Evolutionary conservation across 176 grass and related monocot genomes (phyloP), one percentile per base, ranked within the genome.

Genomic region (Dactylis glomerata): DNA sequence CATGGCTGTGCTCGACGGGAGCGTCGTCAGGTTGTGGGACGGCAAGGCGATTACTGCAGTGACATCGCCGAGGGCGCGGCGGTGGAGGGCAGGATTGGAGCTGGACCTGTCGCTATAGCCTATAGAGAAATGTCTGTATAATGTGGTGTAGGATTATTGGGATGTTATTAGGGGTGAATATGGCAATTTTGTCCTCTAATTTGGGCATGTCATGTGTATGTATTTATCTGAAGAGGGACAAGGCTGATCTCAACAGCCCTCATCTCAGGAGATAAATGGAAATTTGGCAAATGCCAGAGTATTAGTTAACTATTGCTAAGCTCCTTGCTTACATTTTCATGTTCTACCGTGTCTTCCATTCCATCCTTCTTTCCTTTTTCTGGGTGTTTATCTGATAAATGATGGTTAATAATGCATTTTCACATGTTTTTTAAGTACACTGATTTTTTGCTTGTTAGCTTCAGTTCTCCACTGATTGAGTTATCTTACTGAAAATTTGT

Each of bases 11-110:
- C 79, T 95, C 16, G 88, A 92, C 63, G 93, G 93, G 58, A 90
- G 85, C 70, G 85, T 95, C 30, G 90, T 92, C 1, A 66, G 76
- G 50, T 82, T 95, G 63, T 94, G 92, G 93, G 80, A 92, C 82
- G 78, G 84, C 70, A 71, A 90, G 59, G 78, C 78, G 15, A 82
- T 61, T 20, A 7, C 34, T 10, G 31, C 44, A 40, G 45, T 5
- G 70, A 81, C 76, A 12, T 77, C 79, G 20, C 27, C 66, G 40
- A 55, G 36, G 17, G 68, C 24, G 31, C 13, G 28, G 45, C 5
- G n/a, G 36, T 22, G 20, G 30, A 56, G 84, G 68, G 80, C 66
- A 61, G 42, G 41, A 77, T 73, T 68, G 83, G 52, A 73, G 78
- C 77, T 74, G 10, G 80, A 32, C 23, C 3, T 83, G n/a, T 75